A percentile compares a stretch with the other conserved stretches of the same genome.
These are phyloP conservation scores for Adansonia madagascariensis DNA, from an alignment of 441 rosid genomes.

Conservation along the genomic window DNA sequence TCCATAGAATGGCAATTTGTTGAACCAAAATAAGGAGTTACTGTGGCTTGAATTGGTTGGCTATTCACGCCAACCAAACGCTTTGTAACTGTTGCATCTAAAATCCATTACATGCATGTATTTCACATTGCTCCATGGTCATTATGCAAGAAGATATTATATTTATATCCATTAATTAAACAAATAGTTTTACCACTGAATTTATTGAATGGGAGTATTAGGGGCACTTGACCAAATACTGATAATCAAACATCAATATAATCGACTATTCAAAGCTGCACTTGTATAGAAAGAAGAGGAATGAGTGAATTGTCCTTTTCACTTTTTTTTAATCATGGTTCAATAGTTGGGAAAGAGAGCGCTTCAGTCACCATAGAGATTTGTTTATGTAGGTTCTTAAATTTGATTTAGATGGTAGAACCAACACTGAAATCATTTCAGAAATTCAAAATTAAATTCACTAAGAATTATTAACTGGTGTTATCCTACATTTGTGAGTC, in stretches of 20 bases:
- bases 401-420: background rate
- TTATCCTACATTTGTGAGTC: too few species aligned
- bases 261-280: background rate
- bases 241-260: background rate
- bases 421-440: background rate
- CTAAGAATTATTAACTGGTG: too few species aligned
- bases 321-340: background rate
- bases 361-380: background rate
- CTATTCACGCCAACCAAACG: too few species aligned
- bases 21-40: too few species aligned
- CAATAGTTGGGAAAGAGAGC: background rate
- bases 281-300: background rate
- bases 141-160: slow-evolving; percentile 5
- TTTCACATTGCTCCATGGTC: background rate
- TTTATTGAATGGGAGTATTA: background rate
- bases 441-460: background rate
- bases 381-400: background rate
- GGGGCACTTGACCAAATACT: background rate
- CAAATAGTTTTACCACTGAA: background rate
- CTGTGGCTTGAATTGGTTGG: too few species aligned
- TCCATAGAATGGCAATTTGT: too few species aligned
- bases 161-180: slow-evolving; percentile 5
- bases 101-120: background rate
- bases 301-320: background rate
- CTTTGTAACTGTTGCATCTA: background rate